Evolutionary conservation across 805 yeast species (phyloP).

Genomic region (Yamadazyma tumulicola): DNA sequence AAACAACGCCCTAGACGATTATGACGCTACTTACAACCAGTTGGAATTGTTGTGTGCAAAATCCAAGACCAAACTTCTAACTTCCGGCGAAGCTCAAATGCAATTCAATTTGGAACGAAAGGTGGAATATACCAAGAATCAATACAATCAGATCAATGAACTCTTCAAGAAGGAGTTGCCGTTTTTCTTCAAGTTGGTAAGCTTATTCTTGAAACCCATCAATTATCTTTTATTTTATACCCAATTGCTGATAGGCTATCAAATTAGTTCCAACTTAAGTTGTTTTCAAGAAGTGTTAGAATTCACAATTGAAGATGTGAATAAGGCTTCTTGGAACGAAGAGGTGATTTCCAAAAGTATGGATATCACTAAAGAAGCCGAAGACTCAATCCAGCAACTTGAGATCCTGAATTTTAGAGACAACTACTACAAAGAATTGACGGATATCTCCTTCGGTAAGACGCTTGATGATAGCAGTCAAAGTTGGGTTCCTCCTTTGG

Average conservation of each 20-base stretch:
- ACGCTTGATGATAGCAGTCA: no score
- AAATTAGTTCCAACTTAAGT: constrained; percentile 11
- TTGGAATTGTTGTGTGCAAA: constrained; percentile 28
- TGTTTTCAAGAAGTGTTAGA: constrained; percentile 1
- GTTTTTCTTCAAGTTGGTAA: constrained; percentile 30
- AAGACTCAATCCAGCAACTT: constrained; percentile 16
- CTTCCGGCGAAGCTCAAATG: constrained; percentile 27
- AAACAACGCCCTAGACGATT: constrained; percentile 33
- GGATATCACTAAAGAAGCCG: constrained; percentile 1
- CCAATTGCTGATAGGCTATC: constrained; percentile 33
- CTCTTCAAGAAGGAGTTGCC: constrained; percentile 48
- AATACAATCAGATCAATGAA: constrained; percentile 35
- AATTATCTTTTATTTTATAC: constrained; percentile 25
- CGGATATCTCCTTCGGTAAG: background rate
- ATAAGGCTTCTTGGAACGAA: background rate
- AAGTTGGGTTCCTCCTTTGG: no score
- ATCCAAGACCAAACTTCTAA: constrained; percentile 33
- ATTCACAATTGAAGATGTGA: background rate
- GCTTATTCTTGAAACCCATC: constrained; percentile 20
- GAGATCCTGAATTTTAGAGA: constrained; percentile 22
- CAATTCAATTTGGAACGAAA: constrained; percentile 23
- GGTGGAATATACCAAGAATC: constrained; percentile 17
- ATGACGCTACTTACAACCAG: constrained; percentile 29
- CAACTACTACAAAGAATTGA: constrained; percentile 15
- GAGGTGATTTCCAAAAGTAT: background rate